phyloP scores from a whole-genome alignment of 371 early-diverging fungal species.

The Mucor mucedo region DNA sequence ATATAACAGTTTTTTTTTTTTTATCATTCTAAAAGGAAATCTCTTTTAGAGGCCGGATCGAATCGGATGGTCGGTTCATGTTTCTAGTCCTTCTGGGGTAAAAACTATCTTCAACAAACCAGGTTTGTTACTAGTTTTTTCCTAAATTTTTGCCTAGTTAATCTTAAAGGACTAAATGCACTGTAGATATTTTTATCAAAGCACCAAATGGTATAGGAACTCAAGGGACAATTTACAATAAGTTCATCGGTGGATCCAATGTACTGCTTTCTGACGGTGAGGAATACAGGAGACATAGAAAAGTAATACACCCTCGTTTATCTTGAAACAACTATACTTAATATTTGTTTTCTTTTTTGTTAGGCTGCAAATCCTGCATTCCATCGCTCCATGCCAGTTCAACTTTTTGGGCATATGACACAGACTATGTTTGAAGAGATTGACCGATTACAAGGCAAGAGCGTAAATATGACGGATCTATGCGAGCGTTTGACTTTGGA shows the following conservation, averaged over 20 bases:
- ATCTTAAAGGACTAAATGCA: background rate
- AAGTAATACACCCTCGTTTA: slow-evolving; percentile 18
- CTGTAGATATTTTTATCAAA: slow-evolving; percentile 17
- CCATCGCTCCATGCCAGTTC: slow-evolving; percentile 43
- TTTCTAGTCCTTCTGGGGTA: slow-evolving; percentile 35
- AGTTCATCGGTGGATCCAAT: slow-evolving; percentile 9
- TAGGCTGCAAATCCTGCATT: slow-evolving; percentile 48
- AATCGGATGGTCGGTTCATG: slow-evolving; percentile 35
- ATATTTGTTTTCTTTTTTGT: background rate
- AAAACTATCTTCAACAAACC: slow-evolving; percentile 34
- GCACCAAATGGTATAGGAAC: slow-evolving; percentile 18
- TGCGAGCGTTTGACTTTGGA: slow-evolving; percentile 41
- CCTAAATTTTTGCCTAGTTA: background rate
- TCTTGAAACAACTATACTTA: background rate
- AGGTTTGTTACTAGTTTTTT: slow-evolving; percentile 26
- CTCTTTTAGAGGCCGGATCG: slow-evolving; percentile 19
- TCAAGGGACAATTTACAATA: background rate
- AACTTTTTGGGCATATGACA: slow-evolving; percentile 34
- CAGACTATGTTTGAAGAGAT: slow-evolving; percentile 27
- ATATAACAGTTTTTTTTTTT: too few species aligned
- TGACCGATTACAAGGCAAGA: slow-evolving; percentile 11
- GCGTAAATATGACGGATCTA: slow-evolving; percentile 26
- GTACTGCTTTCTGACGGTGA: slow-evolving; percentile 39
- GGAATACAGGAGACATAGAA: slow-evolving; percentile 40
- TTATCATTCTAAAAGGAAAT: background rate